Evolutionary conservation across 306 rosid genomes (phyloP).

Genomic region (Begonia masoniana): DNA sequence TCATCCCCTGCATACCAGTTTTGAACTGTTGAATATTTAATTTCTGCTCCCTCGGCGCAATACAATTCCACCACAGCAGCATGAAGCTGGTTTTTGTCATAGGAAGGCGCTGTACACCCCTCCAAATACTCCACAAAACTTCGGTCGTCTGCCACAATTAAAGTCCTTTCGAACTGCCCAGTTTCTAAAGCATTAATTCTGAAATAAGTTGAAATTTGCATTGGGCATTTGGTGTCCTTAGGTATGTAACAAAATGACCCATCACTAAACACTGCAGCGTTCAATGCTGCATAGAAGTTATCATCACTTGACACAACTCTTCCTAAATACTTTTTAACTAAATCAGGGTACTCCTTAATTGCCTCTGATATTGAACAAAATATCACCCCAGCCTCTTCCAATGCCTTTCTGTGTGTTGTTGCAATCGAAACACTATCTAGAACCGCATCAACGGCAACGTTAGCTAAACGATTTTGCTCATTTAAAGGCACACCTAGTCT

Average conservation of each 20-base stretch:
- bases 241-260: slow-evolving; percentile 86
- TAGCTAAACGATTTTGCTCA: slow-evolving; percentile 70
- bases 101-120: slow-evolving; percentile 91
- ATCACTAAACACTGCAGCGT: slow-evolving; percentile 80
- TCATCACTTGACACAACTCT: slow-evolving; percentile 75
- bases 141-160: slow-evolving; percentile 81
- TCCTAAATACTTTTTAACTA: slow-evolving; percentile 55
- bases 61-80: slow-evolving; percentile 88
- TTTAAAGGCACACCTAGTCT: slow-evolving; percentile 63
- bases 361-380: slow-evolving; percentile 90
- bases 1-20: slow-evolving; percentile 95
- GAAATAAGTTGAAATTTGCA: slow-evolving; percentile 85
- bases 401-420: slow-evolving; percentile 68
- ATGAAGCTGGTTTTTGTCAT: slow-evolving; percentile 82
- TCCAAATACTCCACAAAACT: slow-evolving; percentile 87
- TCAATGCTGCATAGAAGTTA: slow-evolving; percentile 68
- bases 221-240: slow-evolving; percentile 65
- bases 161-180: slow-evolving; percentile 88
- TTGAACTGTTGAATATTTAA: slow-evolving; percentile 92
- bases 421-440: slow-evolving; percentile 85
- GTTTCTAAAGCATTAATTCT: slow-evolving; percentile 79
- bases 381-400: slow-evolving; percentile 70
- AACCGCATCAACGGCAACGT: slow-evolving; percentile 82
- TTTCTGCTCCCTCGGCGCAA: slow-evolving; percentile 64
- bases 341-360: slow-evolving; percentile 62